Conservation (phyloP, 139 green algal species). For the Spirogloea muscicola region DNA sequence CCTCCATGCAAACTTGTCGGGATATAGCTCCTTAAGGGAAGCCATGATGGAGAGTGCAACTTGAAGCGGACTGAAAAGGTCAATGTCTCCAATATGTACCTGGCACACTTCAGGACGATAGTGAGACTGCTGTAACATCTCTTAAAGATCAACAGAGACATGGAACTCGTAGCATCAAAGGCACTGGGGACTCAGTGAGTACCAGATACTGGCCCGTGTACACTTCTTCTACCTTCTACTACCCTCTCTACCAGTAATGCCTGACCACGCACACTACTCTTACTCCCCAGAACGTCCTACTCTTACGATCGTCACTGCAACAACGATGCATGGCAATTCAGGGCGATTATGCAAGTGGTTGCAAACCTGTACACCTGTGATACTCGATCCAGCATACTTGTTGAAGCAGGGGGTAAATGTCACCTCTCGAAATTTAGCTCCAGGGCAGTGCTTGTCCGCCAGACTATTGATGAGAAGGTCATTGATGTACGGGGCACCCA, state of each 20-base stretch:
- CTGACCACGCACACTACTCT: too few species aligned
- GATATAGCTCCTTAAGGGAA: conserved; percentile 30
- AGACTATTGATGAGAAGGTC: not conserved
- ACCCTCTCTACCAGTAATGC: too few species aligned
- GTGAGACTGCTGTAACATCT: not conserved
- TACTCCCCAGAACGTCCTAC: too few species aligned
- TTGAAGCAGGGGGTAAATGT: conserved; percentile 43
- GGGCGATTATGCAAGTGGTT: not conserved
- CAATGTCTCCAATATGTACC: conserved; percentile 10
- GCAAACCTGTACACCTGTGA: conserved; percentile 31
- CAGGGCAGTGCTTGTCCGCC: not conserved
- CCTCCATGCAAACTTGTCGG: conserved; percentile 32
- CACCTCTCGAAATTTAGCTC: conserved; percentile 39
- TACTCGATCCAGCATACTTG: conserved; percentile 38
- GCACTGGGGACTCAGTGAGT: not conserved
- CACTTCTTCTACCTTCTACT: conserved; percentile 4
- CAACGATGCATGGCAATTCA: not conserved
- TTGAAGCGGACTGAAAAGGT: conserved; percentile 15
- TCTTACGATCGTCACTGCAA: not conserved
- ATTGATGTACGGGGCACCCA: conserved; percentile 46
- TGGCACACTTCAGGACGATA: not conserved
- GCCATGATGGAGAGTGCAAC: conserved; percentile 26
- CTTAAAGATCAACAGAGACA: not conserved
- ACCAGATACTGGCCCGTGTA: not conserved
- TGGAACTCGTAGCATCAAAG: not conserved